Evolutionary conservation across 2,329 filamentous ascomycete genomes (phyloP), one percentile per base, ranked within the genome.

Genomic region (Neofusicoccum cordaticola): DNA sequence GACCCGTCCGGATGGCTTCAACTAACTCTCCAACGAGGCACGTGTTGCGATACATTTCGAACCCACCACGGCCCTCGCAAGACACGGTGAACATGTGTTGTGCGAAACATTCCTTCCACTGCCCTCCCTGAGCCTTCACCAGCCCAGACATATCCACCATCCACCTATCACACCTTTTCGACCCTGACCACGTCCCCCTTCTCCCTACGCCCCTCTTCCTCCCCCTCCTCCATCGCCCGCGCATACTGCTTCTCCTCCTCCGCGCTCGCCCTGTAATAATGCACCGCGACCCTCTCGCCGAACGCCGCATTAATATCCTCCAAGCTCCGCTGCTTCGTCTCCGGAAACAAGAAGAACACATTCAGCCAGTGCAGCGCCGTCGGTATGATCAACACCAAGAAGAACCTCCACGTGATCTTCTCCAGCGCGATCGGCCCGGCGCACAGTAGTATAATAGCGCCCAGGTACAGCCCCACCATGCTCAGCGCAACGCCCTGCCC

Each of bases 361-460:
- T 70, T 70, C 3, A 68, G 52, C n/a, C 72, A 70, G 66, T 75
- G 73, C 13, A 66, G 31, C 17, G 62, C 58, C 17, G 67, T 65
- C n/a, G 66, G 66, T 17, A 50, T 27, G 44, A 80, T 79, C 66
- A 79, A 75, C 3, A 80, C 68, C 3, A 74, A 69, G 65, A 79
- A 80, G 66, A 77, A 80, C 57, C 72, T 75, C 77, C 77, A 79
- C 15, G 72, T 68, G 9, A 79, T 74, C 41, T 70, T 67, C 4
- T 72, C 69, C 31, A 80, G 68, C 2, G 77, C 78, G 12, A 74
- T 67, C 1, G 77, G 77, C 1, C 73, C 77, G 31, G 77, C 69
- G 13, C 47, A 51, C 22, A 77, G 70, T 2, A 70, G 69, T n/a
- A 77, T 71, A 39, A 75, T 73, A 12, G 71, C 70, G 8, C 70